Evolutionary conservation across 2,329 filamentous ascomycete species (phyloP), one percentile per base, ranked within the genome.

Genomic region (Pseudogymnoascus verrucosus): DNA sequence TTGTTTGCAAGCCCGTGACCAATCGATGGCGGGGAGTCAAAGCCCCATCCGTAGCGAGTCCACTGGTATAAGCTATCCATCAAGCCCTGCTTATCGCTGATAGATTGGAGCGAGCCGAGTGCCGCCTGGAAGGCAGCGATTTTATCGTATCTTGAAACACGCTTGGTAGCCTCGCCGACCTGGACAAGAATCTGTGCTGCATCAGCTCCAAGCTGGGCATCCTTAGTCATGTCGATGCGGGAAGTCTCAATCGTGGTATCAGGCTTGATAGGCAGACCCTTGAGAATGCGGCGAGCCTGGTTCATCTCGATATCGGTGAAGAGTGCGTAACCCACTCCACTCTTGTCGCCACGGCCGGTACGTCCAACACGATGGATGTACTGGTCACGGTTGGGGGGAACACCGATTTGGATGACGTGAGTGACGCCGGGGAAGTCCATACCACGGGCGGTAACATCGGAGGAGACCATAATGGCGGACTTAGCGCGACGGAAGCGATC

Each of bases 381-480:
- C 64, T 87, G 84, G 71, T 91, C 88, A 14, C 84, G 79, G 67
- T 83, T 82, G 4, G 79, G 78, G 4, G 89, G 87, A 1, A 82
- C 70, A 66, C 89, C 87, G 12, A 90, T 70, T 70, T 93, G 89
- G 65, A 93, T 86, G 63, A 92, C 89, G 70, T 92, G 89, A 11
- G 87, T 89, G 31, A 93, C 89, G 64, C 88, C 81, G 26, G 89
- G 89, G 76, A 92, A 92, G 73, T 93, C 90, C 87, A 93, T 91
- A 70, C 90, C 90, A 74, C 90, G 82, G 12, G 90, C 89, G 6
- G 89, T 91, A 36, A 93, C 89, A 75, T 93, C 90, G 5, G 89
- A 90, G 1, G 90, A 91, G 74, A 93, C 84, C 59, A 93, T 79
- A 63, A 93, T 79, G 21, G 80, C 91, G 36, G 82, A 82, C 19